These are phyloP conservation scores for Cercospora zeina DNA, from an alignment of 2,329 filamentous ascomycete genomes.

Conservation along the genomic window DNA sequence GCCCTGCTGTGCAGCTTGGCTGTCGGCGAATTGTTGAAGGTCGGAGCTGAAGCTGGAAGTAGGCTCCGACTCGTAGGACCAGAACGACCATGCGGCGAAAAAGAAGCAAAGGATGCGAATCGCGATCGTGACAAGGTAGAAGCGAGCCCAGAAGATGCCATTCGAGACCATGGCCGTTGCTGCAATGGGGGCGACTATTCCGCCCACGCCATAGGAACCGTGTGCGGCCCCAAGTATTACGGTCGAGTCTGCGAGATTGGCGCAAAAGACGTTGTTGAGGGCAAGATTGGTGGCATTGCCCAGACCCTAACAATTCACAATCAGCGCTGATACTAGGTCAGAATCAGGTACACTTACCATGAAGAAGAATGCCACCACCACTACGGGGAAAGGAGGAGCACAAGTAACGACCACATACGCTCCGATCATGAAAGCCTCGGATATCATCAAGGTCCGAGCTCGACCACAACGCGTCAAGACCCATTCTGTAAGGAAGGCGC, in stretches of 20 bases:
- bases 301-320: constrained; percentile 42
- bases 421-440: constrained; percentile 57
- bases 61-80: constrained; percentile 65
- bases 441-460: constrained; percentile 61
- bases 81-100: constrained; percentile 67
- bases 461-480: constrained; percentile 65
- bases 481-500: constrained; percentile 67
- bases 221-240: constrained; percentile 63
- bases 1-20: constrained; percentile 39
- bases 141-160: constrained; percentile 65
- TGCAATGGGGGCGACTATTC: constrained; percentile 65
- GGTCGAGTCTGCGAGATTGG: constrained; percentile 55
- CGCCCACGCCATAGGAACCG: constrained; percentile 58
- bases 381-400: constrained; percentile 67
- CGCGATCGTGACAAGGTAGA: constrained; percentile 67
- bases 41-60: constrained; percentile 47
- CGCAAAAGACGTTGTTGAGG: constrained; percentile 59
- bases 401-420: constrained; percentile 67
- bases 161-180: constrained; percentile 70
- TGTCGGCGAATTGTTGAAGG: constrained; percentile 48
- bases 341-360: constrained; percentile 40
- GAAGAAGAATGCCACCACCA: constrained; percentile 63
- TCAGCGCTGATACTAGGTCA: background rate
- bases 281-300: constrained; percentile 55
- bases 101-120: constrained; percentile 59